These are phyloP conservation scores for Phytophthora gonapodyides DNA, from an alignment of 352 stramenopile species.

Conservation along the genomic window DNA sequence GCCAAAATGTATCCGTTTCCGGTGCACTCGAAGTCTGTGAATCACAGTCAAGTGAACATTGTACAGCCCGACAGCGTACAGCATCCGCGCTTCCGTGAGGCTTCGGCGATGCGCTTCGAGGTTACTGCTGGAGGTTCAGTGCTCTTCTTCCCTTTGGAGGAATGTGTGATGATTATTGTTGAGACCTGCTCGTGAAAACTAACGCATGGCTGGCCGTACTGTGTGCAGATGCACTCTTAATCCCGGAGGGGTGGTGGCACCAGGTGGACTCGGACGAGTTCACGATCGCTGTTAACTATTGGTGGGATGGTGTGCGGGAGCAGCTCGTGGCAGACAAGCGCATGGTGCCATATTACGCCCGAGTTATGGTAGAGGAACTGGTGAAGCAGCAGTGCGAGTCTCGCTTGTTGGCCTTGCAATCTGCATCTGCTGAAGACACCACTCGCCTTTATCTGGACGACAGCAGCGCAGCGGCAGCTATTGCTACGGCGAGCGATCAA, in stretches of 20 bases:
- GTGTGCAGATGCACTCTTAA: constrained; percentile 69
- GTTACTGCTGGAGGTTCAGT: constrained; percentile 57
- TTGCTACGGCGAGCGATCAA: constrained; percentile 30
- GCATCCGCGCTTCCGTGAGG: constrained; percentile 41
- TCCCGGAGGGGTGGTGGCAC: constrained; percentile 89
- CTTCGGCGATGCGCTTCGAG: constrained; percentile 34
- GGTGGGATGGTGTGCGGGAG: constrained; percentile 72
- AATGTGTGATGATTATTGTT: background rate
- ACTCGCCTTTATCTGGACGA: constrained; percentile 9
- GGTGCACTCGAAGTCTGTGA: constrained; percentile 73
- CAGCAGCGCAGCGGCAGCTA: constrained; percentile 11
- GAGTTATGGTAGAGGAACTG: constrained; percentile 67
- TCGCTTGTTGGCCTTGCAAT: constrained; percentile 30
- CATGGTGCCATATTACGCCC: constrained; percentile 67
- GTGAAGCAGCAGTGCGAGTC: constrained; percentile 46
- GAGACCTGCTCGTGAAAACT: constrained; percentile 1
- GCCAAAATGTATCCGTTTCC: constrained; percentile 60
- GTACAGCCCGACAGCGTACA: constrained; percentile 37
- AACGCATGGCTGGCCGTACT: constrained; percentile 2
- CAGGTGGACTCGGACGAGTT: constrained; percentile 77
- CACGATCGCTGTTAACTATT: constrained; percentile 85
- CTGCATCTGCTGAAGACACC: background rate
- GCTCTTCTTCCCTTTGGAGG: background rate
- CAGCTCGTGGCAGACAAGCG: constrained; percentile 45
- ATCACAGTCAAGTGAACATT: constrained; percentile 75